Percentiles rank a stretch among this genome's conserved stretches.
phyloP scores from a whole-genome alignment of 768 basidiomycete genomes.

The Amanita muscaria region DNA sequence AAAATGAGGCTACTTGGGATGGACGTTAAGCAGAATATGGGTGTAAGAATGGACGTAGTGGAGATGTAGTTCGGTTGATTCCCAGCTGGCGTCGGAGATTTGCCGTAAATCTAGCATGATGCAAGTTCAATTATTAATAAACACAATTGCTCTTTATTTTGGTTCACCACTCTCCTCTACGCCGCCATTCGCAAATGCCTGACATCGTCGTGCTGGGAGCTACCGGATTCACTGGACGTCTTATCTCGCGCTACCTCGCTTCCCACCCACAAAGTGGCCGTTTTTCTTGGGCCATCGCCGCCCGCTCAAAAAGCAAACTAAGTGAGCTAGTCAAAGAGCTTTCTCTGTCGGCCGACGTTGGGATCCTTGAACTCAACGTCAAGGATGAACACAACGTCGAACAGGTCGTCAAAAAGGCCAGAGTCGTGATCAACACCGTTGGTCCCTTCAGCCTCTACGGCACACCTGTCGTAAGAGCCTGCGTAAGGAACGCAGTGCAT shows the following conservation, averaged over 20 bases:
- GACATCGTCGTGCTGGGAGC: constrained; percentile 70
- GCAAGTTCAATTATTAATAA: no score
- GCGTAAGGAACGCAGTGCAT: constrained; percentile 64
- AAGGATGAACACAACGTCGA: constrained; percentile 45
- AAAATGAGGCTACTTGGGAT: constrained; percentile 85
- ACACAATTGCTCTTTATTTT: no score
- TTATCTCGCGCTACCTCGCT: constrained; percentile 59
- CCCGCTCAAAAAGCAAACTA: constrained; percentile 58
- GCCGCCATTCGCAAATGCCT: constrained; percentile 11
- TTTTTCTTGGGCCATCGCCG: constrained; percentile 66
- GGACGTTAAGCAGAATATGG: constrained; percentile 79
- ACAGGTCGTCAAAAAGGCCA: constrained; percentile 42
- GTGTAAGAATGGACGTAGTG: constrained; percentile 68
- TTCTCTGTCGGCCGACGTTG: constrained; percentile 34
- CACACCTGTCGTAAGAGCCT: constrained; percentile 67
- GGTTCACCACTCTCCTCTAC: no score
- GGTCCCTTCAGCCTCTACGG: constrained; percentile 72
- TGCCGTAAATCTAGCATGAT: no score
- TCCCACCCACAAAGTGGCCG: constrained; percentile 46
- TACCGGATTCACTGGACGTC: constrained; percentile 67
- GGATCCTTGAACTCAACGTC: constrained; percentile 50
- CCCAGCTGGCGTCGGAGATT: no score
- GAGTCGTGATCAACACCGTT: constrained; percentile 69
- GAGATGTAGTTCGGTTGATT: constrained; percentile 13
- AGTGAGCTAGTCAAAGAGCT: constrained; percentile 40